Evolutionary conservation across 2,329 filamentous ascomycete genomes (phyloP), one percentile per base, ranked within the genome.

Genomic region (Calonectria fujianensis): DNA sequence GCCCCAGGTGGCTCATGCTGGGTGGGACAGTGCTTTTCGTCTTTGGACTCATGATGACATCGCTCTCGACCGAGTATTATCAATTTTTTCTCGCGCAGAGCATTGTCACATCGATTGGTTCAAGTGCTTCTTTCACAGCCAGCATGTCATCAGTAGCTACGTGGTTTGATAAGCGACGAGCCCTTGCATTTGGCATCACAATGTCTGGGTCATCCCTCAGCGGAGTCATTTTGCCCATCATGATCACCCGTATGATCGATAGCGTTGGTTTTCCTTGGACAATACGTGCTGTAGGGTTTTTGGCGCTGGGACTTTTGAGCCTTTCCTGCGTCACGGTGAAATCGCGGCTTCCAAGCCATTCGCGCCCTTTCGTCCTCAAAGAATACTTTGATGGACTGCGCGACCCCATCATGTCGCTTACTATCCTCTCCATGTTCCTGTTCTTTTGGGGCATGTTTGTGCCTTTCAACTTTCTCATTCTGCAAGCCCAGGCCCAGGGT

Each of bases 1-100:
- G 93, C 0, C 91, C 93, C 0, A 87, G 89, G 35, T 88, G 85
- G 61, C 83, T 94, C 0, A 81, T 93, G 1, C 41, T 91, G 1
- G 80, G 81, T 16, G 91, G 91, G 20, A 88, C 86, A 0, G 82
- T 92, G 68, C 80, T 92, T 41, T 89, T 92, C 70, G 88, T 93
- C 20, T 89, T 93, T 70, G 89, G 90, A 2, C 80, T 93, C 7
- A 93, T 94, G 90, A 92, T 93, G 91, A 87, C 90, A 0, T 89
- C 87, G 10, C 82, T 93, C 10, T 79, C 80, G n/a, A 83, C 75
- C 0, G 70, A 86, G 52, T 87, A 87, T 78, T 87, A 84, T 64
- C 85, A 87, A 57, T 82, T 87, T 68, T 80, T 87, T 13, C 78
- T 88, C 0, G 77, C 85, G 0, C 86, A 87, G 69, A 69, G 51